A percentile compares a stretch with the other conserved stretches of the same genome.
These are phyloP conservation scores for Dillenia suffruticosa DNA, from an alignment of 164 flowering plant genomes.

Conservation along the genomic window DNA sequence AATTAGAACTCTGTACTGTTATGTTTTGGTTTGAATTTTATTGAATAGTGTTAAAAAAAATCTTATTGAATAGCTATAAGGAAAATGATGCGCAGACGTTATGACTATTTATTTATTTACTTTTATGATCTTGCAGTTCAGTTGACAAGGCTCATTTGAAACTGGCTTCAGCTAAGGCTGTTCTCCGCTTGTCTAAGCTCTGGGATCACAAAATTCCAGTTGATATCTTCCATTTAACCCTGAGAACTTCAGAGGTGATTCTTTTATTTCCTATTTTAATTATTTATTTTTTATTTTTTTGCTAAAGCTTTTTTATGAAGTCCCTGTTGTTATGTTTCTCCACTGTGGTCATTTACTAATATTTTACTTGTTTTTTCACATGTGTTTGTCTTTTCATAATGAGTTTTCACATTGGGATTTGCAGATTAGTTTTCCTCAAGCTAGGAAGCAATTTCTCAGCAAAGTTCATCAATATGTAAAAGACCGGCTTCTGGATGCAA, in stretches of 20 bases:
- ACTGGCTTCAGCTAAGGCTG: conserved; percentile 88
- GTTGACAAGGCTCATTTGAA: conserved; percentile 85
- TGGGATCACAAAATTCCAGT: conserved; percentile 94
- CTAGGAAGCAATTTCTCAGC: conserved; percentile 56
- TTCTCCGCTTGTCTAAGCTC: conserved; percentile 72
- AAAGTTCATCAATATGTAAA: conserved; percentile 88
- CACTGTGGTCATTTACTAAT: not conserved
- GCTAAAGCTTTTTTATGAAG: conserved; percentile 3
- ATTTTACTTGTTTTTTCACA: not conserved
- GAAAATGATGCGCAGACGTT: too few relatives aligned
- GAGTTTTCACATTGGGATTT: conserved; percentile 4
- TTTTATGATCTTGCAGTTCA: conserved; percentile 45
- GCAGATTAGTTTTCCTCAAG: conserved; percentile 66
- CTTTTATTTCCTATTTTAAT: not conserved
- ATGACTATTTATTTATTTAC: not conserved
- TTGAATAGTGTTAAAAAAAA: too few relatives aligned
- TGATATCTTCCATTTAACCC: conserved; percentile 70
- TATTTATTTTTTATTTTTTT: not conserved
- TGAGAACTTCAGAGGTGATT: conserved; percentile 71
- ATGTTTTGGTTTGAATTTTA: too few relatives aligned
- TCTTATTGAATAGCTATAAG: too few relatives aligned
- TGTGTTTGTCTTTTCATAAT: not conserved
- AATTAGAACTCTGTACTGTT: too few relatives aligned
- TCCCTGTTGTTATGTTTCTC: conserved; percentile 1
- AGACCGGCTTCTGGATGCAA: conserved; percentile 78